These are phyloP conservation scores for Thalassiosira mediterranea DNA, from an alignment of 352 stramenopile species.

Conservation along the genomic window DNA sequence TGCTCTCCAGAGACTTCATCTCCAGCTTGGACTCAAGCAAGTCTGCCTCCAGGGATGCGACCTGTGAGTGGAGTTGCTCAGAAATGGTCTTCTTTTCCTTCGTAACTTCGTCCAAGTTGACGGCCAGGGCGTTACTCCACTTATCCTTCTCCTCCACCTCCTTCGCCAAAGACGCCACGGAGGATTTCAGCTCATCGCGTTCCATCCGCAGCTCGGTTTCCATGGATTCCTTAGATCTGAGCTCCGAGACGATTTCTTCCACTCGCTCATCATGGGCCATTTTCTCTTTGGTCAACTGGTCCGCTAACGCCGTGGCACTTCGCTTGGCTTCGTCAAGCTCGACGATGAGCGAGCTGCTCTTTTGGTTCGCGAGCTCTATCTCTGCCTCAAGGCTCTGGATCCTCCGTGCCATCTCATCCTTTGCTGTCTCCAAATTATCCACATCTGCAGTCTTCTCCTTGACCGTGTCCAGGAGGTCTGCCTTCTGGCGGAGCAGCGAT, in stretches of 20 bases:
- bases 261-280: not conserved
- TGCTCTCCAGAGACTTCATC: slow-evolving; percentile 16
- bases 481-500: slow-evolving; percentile 12
- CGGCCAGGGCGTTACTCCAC: too few relatives aligned
- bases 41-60: slow-evolving; percentile 15
- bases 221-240: too few relatives aligned
- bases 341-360: slow-evolving; percentile 3
- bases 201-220: too few relatives aligned
- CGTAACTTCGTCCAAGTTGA: too few relatives aligned
- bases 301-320: too few relatives aligned
- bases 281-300: too few relatives aligned
- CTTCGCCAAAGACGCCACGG: too few relatives aligned
- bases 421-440: slow-evolving; percentile 7
- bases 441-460: slow-evolving; percentile 10
- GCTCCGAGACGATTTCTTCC: too few relatives aligned
- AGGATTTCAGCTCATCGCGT: too few relatives aligned
- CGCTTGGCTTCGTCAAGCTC: slow-evolving; percentile 12
- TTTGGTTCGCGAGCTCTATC: slow-evolving; percentile 8
- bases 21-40: slow-evolving; percentile 11
- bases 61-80: slow-evolving; percentile 11
- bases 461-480: not conserved
- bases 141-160: too few relatives aligned
- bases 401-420: slow-evolving; percentile 6
- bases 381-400: slow-evolving; percentile 11
- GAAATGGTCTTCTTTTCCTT: too few relatives aligned